Conservation (phyloP, 2,329 filamentous ascomycete genomes). For the Claviceps sp. region DNA sequence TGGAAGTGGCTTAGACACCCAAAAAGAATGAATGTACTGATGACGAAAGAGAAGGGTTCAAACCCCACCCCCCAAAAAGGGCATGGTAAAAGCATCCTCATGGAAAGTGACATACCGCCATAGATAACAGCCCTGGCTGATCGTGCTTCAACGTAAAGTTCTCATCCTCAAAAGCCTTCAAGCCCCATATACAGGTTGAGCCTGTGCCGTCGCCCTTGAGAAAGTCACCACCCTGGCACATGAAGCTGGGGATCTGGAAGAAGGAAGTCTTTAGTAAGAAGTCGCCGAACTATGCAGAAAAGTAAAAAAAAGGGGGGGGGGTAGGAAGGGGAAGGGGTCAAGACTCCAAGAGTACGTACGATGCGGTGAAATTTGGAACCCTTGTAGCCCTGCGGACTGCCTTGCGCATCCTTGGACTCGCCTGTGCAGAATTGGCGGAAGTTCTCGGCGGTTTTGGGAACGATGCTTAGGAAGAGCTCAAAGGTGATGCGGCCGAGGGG, state of each 20-base stretch:
- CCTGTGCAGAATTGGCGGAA: constrained; percentile 96
- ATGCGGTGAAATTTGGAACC: constrained; percentile 88
- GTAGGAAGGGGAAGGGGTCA: background rate
- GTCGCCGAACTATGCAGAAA: background rate
- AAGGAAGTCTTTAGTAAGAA: background rate
- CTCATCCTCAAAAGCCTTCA: constrained; percentile 75
- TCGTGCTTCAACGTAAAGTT: constrained; percentile 76
- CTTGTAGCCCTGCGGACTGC: constrained; percentile 84
- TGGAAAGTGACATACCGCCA: constrained; percentile 58
- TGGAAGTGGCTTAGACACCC: background rate
- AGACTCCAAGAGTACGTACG: constrained; percentile 34
- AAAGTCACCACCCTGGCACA: constrained; percentile 96
- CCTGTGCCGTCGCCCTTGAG: constrained; percentile 87
- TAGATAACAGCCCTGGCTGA: constrained; percentile 67
- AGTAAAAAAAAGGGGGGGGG: too few relatives aligned
- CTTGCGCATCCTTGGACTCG: constrained; percentile 66
- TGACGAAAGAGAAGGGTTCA: too few relatives aligned
- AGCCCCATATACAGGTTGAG: constrained; percentile 76
- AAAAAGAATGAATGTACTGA: background rate
- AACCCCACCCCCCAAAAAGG: too few relatives aligned
- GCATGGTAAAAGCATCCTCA: background rate
- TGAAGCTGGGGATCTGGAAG: constrained; percentile 77
- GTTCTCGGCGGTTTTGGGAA: constrained; percentile 86
- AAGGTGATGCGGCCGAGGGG: constrained; percentile 78
- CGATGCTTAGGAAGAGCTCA: constrained; percentile 75